Percentiles rank a stretch among this genome's conserved stretches.
phyloP scores from a whole-genome alignment of 2,329 filamentous ascomycete species.

The Colletotrichum siamense region DNA sequence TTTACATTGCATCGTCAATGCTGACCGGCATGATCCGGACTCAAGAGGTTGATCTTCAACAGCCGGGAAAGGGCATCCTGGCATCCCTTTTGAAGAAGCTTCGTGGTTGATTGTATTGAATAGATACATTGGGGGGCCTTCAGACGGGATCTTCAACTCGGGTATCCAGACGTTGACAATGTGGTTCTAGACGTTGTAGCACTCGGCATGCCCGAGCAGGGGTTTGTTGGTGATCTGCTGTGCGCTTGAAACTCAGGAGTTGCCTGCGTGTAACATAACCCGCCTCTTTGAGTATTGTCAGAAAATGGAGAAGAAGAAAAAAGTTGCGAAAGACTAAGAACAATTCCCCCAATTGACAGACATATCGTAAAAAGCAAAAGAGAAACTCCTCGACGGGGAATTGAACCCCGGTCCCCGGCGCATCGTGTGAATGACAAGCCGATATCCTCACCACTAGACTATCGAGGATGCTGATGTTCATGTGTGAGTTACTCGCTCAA shows the following conservation, averaged over 20 bases:
- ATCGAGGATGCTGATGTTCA: neutral
- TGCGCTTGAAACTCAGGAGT: neutral
- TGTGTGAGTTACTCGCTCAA: rapidly evolving
- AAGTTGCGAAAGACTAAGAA: neutral
- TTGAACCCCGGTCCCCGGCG: neutral
- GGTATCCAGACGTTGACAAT: neutral
- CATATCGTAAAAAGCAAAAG: neutral
- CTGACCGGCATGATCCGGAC: neutral
- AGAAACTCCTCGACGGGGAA: neutral
- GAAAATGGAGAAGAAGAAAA: neutral
- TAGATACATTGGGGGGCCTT: neutral
- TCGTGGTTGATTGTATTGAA: neutral
- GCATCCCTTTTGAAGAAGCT: neutral
- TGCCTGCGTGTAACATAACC: neutral
- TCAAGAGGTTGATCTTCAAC: neutral
- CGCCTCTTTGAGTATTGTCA: neutral
- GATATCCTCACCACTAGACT: neutral
- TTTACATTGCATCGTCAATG: neutral
- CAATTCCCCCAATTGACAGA: neutral
- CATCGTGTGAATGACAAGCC: neutral
- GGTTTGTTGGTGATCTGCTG: neutral
- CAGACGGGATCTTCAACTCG: neutral
- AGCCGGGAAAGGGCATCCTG: neutral
- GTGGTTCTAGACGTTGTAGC: neutral
- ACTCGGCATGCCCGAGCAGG: neutral